A percentile compares a stretch with the other conserved stretches of the same genome.
phyloP scores from a whole-genome alignment of 2,329 filamentous ascomycete genomes.

The Diplodia sapinea region DNA sequence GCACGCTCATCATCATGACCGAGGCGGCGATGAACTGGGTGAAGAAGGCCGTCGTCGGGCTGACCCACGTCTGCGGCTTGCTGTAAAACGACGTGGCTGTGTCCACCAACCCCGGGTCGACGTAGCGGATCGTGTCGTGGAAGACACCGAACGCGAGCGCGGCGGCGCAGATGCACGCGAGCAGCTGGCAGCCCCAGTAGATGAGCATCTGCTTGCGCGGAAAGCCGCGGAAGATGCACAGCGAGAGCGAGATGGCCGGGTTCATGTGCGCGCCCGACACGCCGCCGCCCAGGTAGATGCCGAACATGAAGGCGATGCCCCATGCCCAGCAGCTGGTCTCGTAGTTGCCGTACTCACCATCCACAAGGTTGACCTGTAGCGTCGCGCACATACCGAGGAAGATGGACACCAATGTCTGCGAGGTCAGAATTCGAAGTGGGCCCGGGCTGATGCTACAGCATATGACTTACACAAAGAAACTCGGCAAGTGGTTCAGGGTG shows the following conservation, averaged over 20 bases:
- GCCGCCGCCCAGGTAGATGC: conserved; percentile 55
- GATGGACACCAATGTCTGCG: conserved; percentile 18
- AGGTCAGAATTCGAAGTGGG: background rate
- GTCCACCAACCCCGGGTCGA: conserved; percentile 32
- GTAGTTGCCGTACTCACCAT: conserved; percentile 25
- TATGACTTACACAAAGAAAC: conserved; percentile 26
- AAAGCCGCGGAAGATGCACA: conserved; percentile 45
- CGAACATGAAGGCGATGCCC: conserved; percentile 63
- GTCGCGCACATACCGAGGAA: conserved; percentile 29
- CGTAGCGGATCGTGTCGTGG: conserved; percentile 43
- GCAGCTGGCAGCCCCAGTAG: conserved; percentile 44
- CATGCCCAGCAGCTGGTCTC: conserved; percentile 42
- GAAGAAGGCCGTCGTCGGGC: conserved; percentile 44
- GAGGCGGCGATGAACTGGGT: conserved; percentile 47
- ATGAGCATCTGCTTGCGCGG: conserved; percentile 38
- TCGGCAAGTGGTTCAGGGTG: conserved; percentile 30
- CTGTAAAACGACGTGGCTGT: conserved; percentile 42
- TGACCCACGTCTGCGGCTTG: conserved; percentile 40
- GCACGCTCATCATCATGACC: conserved; percentile 40
- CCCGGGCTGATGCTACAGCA: background rate
- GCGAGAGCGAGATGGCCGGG: conserved; percentile 53
- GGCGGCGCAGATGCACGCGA: conserved; percentile 45
- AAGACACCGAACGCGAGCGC: conserved; percentile 47
- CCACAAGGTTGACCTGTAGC: conserved; percentile 12
- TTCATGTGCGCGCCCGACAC: conserved; percentile 57